A percentile compares a stretch with the other conserved stretches of the same genome.
These are phyloP conservation scores for Pugionium cornutum DNA, from an alignment of 345 rosid species.

Conservation along the genomic window DNA sequence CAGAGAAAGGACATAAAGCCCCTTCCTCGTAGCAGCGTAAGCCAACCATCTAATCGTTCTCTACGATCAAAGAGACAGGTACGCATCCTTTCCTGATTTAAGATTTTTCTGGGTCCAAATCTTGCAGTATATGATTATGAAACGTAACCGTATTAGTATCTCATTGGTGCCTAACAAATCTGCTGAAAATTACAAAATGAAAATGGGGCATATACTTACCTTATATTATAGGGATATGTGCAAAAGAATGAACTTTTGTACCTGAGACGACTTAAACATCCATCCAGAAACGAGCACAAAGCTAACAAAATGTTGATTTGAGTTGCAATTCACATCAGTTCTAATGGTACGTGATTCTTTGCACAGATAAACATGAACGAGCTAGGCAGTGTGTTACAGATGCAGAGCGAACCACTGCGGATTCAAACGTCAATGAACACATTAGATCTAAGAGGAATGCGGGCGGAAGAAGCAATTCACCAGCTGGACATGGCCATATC, in stretches of 20 bases:
- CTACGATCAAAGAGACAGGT: slow-evolving; percentile 57
- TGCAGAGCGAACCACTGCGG: slow-evolving; percentile 41
- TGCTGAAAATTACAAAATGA: background rate
- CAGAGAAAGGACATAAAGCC: slow-evolving; percentile 62
- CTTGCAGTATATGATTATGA: slow-evolving; percentile 10
- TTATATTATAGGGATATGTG: too few relatives aligned
- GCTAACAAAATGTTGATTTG: background rate
- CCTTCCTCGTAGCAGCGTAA: slow-evolving; percentile 38
- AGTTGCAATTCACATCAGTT: slow-evolving; percentile 10
- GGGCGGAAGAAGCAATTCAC: slow-evolving; percentile 70
- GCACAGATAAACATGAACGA: slow-evolving; percentile 40
- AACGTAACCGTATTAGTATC: background rate
- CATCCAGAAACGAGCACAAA: too few relatives aligned
- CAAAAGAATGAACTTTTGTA: too few relatives aligned
- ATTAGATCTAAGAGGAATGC: slow-evolving; percentile 79
- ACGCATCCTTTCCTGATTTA: slow-evolving; percentile 2
- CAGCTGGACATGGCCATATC: slow-evolving; percentile 69
- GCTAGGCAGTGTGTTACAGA: slow-evolving; percentile 42
- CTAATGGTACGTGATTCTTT: slow-evolving; percentile 6
- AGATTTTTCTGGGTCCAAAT: slow-evolving; percentile 4
- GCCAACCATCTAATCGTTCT: slow-evolving; percentile 34
- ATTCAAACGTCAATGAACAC: slow-evolving; percentile 77
- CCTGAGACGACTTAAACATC: too few relatives aligned
- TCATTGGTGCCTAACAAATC: background rate
- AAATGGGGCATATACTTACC: background rate